Percentiles rank a stretch among this genome's conserved stretches.
phyloP scores from a whole-genome alignment of 1,284 basidiomycete species.

The Leccinum proximum region DNA sequence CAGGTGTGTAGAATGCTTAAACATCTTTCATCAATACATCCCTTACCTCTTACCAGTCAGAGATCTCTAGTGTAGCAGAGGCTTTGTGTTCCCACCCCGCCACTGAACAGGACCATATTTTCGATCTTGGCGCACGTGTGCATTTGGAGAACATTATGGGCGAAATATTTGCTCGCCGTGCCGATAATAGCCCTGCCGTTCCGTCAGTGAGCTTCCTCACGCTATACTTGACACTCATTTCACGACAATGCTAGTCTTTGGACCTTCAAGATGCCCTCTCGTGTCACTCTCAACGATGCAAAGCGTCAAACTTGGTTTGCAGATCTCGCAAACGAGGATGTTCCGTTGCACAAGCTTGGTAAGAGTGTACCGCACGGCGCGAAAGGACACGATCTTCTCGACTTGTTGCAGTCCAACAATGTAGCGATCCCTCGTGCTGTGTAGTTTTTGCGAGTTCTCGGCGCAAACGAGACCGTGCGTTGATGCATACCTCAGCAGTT shows the following conservation, averaged over 20 bases:
- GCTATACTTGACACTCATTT: slow-evolving; percentile 2
- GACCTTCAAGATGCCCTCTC: slow-evolving; percentile 80
- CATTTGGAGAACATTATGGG: slow-evolving; percentile 80
- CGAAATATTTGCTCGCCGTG: slow-evolving; percentile 69
- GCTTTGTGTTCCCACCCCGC: slow-evolving; percentile 53
- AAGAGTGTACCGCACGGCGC: slow-evolving; percentile 93
- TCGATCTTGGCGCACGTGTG: slow-evolving; percentile 51
- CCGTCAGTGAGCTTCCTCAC: slow-evolving; percentile 47
- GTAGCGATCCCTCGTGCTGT: slow-evolving; percentile 88
- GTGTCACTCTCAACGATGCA: slow-evolving; percentile 89
- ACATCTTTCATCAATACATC: slow-evolving; percentile 17
- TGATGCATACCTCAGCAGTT: background rate
- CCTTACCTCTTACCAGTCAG: slow-evolving; percentile 19
- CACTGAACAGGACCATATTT: slow-evolving; percentile 48
- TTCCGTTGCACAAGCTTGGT: slow-evolving; percentile 87
- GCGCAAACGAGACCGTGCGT: slow-evolving; percentile 88
- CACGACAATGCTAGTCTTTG: slow-evolving; percentile 47
- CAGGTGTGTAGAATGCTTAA: slow-evolving; percentile 39
- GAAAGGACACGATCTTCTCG: slow-evolving; percentile 89
- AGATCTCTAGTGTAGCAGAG: slow-evolving; percentile 38
- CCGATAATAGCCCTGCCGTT: slow-evolving; percentile 51
- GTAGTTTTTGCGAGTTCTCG: slow-evolving; percentile 94
- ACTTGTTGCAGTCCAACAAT: slow-evolving; percentile 78
- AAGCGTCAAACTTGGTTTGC: slow-evolving; percentile 89
- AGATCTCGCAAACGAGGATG: slow-evolving; percentile 86